phyloP scores from a whole-genome alignment of 176 grass and related monocot genomes.

The Ananas comosus region DNA sequence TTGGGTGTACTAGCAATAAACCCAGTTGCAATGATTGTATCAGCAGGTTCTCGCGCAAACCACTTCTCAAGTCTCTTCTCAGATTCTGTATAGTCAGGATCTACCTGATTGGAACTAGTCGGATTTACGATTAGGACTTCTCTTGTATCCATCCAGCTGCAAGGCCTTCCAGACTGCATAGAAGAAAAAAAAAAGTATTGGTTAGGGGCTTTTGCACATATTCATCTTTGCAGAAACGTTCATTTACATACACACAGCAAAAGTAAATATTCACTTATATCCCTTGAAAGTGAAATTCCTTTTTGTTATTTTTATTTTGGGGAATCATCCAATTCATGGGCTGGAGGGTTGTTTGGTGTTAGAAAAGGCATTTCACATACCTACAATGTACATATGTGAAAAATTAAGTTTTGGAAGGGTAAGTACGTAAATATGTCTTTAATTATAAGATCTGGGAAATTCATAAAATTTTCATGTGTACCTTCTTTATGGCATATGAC shows the following conservation, averaged over 20 bases:
- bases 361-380: too few species aligned
- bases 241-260: too few species aligned
- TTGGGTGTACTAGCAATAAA: conserved; percentile 81
- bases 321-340: too few species aligned
- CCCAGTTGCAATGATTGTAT: conserved; percentile 83
- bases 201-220: neutral
- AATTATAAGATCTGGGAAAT: neutral
- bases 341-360: too few species aligned
- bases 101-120: conserved; percentile 65
- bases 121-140: conserved; percentile 88
- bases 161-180: conserved; percentile 63
- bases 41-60: conserved; percentile 55
- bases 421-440: too few species aligned
- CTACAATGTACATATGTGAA: too few species aligned
- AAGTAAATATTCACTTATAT: too few species aligned
- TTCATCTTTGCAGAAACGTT: too few species aligned
- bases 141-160: conserved; percentile 97
- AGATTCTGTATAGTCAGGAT: conserved; percentile 78
- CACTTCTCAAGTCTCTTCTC: conserved; percentile 79
- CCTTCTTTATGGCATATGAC: conserved; percentile 86
- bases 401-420: too few species aligned
- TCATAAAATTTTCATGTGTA: conserved; percentile 21
- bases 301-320: too few species aligned
- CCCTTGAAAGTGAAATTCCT: too few species aligned
- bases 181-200: conserved; percentile 24